A percentile compares a stretch with the other conserved stretches of the same genome.
Evolutionary conservation across 495 filamentous ascomycete species (phyloP).

Genomic region (Delitschia confertaspora): DNA sequence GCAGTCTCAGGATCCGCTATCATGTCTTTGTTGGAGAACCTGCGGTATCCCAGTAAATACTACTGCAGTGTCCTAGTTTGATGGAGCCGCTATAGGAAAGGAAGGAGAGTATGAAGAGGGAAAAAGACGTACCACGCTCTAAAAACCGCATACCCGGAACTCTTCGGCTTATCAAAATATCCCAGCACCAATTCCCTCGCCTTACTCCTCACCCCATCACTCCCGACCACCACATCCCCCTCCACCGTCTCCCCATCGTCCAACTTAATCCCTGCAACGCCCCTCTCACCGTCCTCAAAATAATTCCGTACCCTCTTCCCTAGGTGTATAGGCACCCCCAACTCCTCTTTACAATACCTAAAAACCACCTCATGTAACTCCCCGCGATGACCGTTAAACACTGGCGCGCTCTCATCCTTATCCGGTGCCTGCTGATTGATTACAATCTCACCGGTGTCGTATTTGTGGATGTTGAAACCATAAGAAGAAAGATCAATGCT

Average conservation of each 20-base stretch:
- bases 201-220: conserved; percentile 53
- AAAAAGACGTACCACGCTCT: too few relatives aligned
- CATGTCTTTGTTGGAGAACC: conserved; percentile 50
- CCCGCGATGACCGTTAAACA: conserved; percentile 53
- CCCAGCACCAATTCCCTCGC: conserved; percentile 51
- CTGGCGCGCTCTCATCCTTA: conserved; percentile 42
- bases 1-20: conserved; percentile 53
- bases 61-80: too few relatives aligned
- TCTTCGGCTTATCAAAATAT: conserved; percentile 51
- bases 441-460: conserved; percentile 49
- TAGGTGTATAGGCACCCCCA: conserved; percentile 49
- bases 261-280: conserved; percentile 43
- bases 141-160: conserved; percentile 51
- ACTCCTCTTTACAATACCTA: conserved; percentile 46
- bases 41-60: too few relatives aligned
- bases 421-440: conserved; percentile 44
- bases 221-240: conserved; percentile 50
- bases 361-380: conserved; percentile 52
- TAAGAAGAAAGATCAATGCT: conserved; percentile 47
- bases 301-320: conserved; percentile 46
- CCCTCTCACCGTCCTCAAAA: conserved; percentile 42
- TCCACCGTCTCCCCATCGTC: conserved; percentile 44
- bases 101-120: too few relatives aligned
- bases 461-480: conserved; percentile 48
- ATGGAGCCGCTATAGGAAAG: too few relatives aligned